Percentiles rank a stretch among this genome's conserved stretches.
Evolutionary conservation across 768 basidiomycete species (phyloP).

Genomic region (Gautieria morchelliformis): DNA sequence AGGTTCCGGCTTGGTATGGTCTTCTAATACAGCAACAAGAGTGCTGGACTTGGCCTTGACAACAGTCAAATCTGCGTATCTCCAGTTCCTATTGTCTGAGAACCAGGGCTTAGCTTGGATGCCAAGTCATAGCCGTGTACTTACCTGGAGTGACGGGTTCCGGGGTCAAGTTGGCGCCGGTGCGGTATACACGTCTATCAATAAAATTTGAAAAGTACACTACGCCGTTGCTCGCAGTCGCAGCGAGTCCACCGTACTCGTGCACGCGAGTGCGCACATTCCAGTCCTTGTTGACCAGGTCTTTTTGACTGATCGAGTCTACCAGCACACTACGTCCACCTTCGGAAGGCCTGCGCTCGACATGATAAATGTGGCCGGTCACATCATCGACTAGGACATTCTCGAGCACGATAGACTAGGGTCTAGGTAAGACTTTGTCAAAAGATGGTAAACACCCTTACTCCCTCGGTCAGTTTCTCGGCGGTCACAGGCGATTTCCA

Average conservation of each 20-base stretch:
- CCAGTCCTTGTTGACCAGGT: slow-evolving; percentile 46
- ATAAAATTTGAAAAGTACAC: slow-evolving; percentile 50
- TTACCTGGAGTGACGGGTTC: slow-evolving; percentile 55
- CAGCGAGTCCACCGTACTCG: slow-evolving; percentile 64
- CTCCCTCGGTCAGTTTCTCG: slow-evolving; percentile 39
- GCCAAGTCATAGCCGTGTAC: slow-evolving; percentile 1
- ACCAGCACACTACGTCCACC: slow-evolving; percentile 50
- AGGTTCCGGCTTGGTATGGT: slow-evolving; percentile 50
- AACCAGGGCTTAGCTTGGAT: neutral
- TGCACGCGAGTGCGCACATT: slow-evolving; percentile 51
- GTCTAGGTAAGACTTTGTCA: neutral
- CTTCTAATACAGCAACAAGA: slow-evolving; percentile 57
- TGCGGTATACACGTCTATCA: slow-evolving; percentile 45
- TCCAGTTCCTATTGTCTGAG: slow-evolving; percentile 38
- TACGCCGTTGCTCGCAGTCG: slow-evolving; percentile 37
- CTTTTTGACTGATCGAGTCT: slow-evolving; percentile 35
- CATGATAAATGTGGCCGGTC: slow-evolving; percentile 32
- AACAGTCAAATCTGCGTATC: slow-evolving; percentile 55
- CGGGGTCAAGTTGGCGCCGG: slow-evolving; percentile 22
- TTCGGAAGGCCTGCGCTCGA: slow-evolving; percentile 52
- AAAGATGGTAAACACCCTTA: slow-evolving; percentile 16
- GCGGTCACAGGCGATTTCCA: slow-evolving; percentile 53
- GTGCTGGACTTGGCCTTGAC: slow-evolving; percentile 45
- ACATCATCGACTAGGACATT: slow-evolving; percentile 47
- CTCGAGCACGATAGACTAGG: slow-evolving; percentile 21